phyloP scores from a whole-genome alignment of 345 rosid genomes.

The Boechera retrofracta region DNA sequence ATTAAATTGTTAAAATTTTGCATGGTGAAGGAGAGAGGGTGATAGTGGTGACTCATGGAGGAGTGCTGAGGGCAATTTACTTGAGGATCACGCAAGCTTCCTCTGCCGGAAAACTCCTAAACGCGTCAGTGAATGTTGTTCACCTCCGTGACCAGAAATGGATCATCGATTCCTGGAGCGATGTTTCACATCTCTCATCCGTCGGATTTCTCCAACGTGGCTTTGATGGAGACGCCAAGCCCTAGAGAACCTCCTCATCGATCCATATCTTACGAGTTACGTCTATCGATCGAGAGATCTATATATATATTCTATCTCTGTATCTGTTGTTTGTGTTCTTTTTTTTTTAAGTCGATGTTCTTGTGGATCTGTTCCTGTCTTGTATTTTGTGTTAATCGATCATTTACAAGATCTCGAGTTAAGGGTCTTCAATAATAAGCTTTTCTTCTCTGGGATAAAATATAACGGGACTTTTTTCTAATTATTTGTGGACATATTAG shows the following conservation, averaged over 20 bases:
- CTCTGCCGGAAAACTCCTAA: conserved; percentile 44
- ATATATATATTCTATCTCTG: neutral
- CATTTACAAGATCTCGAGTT: neutral
- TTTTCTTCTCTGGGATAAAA: too few species aligned
- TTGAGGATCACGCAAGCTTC: conserved; percentile 41
- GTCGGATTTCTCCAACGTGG: conserved; percentile 52
- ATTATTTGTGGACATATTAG: too few species aligned
- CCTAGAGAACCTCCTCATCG: conserved; percentile 15
- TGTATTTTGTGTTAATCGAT: conserved; percentile 3
- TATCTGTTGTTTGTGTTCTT: neutral
- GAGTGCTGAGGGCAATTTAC: conserved; percentile 48
- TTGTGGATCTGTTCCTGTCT: conserved; percentile 11
- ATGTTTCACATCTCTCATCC: conserved; percentile 43
- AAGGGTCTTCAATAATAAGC: too few species aligned
- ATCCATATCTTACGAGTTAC: neutral
- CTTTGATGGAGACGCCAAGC: conserved; percentile 44
- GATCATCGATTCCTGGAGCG: conserved; percentile 44
- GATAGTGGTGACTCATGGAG: conserved; percentile 50
- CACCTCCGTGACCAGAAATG: conserved; percentile 32
- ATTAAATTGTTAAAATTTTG: neutral
- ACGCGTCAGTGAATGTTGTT: conserved; percentile 48
- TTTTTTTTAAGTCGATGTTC: conserved; percentile 4
- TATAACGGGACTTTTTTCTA: too few species aligned
- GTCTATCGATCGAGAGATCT: neutral
- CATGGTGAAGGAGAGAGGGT: conserved; percentile 41